These are phyloP conservation scores for Coemansia sp. DNA, from an alignment of 371 early-diverging fungal genomes.

Conservation along the genomic window DNA sequence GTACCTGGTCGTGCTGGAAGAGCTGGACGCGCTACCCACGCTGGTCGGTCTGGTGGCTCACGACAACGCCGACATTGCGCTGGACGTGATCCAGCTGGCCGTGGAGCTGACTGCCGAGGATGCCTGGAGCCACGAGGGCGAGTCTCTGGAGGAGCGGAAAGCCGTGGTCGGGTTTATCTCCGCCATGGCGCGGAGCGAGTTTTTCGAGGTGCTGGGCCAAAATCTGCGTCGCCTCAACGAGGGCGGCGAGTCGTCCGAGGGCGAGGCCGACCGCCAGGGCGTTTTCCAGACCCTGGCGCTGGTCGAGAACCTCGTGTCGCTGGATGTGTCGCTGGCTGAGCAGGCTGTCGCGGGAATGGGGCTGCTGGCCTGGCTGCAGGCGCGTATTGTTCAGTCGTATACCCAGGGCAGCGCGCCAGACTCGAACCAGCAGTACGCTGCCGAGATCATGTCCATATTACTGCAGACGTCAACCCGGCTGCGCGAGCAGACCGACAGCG, in stretches of 20 bases:
- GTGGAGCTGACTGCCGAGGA: conserved; percentile 94
- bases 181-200: conserved; percentile 72
- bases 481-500: neutral
- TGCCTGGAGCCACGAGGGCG: conserved; percentile 62
- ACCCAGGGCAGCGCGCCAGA: conserved; percentile 47
- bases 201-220: conserved; percentile 75
- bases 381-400: conserved; percentile 56
- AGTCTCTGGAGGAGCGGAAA: conserved; percentile 63
- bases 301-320: conserved; percentile 80
- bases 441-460: conserved; percentile 83
- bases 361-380: conserved; percentile 72
- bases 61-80: conserved; percentile 91
- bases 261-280: conserved; percentile 76
- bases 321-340: conserved; percentile 69
- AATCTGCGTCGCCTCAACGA: conserved; percentile 81
- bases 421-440: conserved; percentile 81
- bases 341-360: conserved; percentile 63
- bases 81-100: conserved; percentile 80
- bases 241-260: conserved; percentile 53
- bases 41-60: conserved; percentile 79
- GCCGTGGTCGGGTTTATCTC: conserved; percentile 71
- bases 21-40: conserved; percentile 64
- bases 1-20: conserved; percentile 69
- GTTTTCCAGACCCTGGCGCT: conserved; percentile 83
- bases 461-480: conserved; percentile 59